Base-by-base conservation (phyloP, 169 alveolate species). In the Blepharisma undulans region DNA sequence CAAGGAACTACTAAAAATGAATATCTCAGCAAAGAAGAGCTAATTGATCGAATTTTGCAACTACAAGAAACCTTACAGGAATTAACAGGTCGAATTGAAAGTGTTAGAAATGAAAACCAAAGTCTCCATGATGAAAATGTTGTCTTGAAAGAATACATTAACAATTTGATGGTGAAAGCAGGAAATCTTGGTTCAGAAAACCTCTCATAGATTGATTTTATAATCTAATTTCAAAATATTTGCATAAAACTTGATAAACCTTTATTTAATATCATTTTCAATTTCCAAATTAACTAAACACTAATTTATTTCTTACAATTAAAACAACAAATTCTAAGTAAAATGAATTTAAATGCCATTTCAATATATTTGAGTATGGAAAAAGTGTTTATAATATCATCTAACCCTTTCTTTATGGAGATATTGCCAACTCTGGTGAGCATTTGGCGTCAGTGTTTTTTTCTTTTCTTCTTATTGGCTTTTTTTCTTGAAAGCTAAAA, bases 161-260 rank as follows among this genome's bases (percentile, higher is more conserved):
- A 88, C 33, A 88, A 88, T 72, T 25, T 88, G 29, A 88, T 88
- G 92, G 30, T n/a, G 12, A 86, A 86, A 72, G 84, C 91, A 66
- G 91, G 91, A 19, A 86, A 72, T 86, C 32, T 86, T 22, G 36
- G 76, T 30, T 60, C 89, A 34, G 89, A 82, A 22, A 25, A 27
- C 27, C 60, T 82, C 33, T 82, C 89, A 60, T 82, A 82, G 66
- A 48, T 48, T 48, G 66, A 1, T 48, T 48, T 48, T 48, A 48
- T 48, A 48, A 48, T 48, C 66, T 48, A 48, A 48, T 48, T 48
- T 48, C 66, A 48, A 48, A n/a, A 48, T 48, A 48, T 10, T 48
- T 5, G 66, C 66, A 48, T 48, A 48, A 48, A 48, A 1, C 14
- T 48, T 48, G n/a, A n/a, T n/a, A n/a, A n/a, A n/a, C n/a, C n/a